Base-by-base conservation (phyloP, 2,329 filamentous ascomycete species). In the Ambrosiella beaveri region DNA sequence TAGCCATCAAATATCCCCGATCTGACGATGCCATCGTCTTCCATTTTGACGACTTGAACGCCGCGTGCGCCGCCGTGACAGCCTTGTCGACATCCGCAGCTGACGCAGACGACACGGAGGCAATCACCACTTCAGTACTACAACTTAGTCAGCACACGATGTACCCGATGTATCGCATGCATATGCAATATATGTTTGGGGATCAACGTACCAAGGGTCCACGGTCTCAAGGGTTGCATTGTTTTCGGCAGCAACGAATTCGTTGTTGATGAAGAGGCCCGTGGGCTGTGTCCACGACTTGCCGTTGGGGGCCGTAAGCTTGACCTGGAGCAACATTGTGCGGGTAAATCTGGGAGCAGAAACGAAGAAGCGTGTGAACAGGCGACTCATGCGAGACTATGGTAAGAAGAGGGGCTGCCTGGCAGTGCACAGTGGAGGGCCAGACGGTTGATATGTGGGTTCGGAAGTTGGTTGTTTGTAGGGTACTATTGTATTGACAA, bases 181-280 rank as follows among this genome's bases (percentile, higher is more conserved):
- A 15, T 38, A 37, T 27, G 27, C 27, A 27, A 27, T 27, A 4
- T 27, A 27, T 27, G 3, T 27, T 27, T 27, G 27, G 3, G 27
- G 17, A 35, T 9, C 15, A 40, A 66, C 74, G 62, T 71, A 86
- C 82, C 78, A 78, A 51, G 86, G 86, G 66, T 88, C 88, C 65
- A 88, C 78, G 15, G 79, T 77, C 12, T 76, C 72, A 57, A 89
- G 76, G 63, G 76, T 86, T 66, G 82, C 75, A 50, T 78, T 81
- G 12, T 77, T 77, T 67, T 76, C 81, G 58, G 82, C 80, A 65
- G 80, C 75, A 57, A 88, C 81, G 68, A 86, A 90, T 67, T 88
- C 84, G 63, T 89, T 88, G 73, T 87, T 85, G 72, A 90, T 88
- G 70, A 89, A 90, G 7, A 91, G 75, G n/a, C 87, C 87, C 50